Evolutionary conservation across 1,284 basidiomycete genomes (phyloP), one percentile per base, ranked within the genome.

Genomic region (Ceratobasidium sp.): DNA sequence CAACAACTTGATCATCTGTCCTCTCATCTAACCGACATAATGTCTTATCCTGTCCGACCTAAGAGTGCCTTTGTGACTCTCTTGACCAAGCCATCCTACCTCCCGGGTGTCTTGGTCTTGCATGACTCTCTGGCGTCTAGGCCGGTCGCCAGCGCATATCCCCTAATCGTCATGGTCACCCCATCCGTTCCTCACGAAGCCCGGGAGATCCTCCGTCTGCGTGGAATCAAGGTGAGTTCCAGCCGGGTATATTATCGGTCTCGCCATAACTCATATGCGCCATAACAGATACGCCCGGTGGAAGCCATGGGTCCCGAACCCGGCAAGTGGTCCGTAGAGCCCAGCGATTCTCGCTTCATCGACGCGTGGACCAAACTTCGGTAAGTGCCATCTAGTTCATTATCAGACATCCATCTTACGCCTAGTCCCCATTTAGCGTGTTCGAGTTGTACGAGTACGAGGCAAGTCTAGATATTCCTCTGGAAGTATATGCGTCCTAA

Each of bases 331-430:
- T 76, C 73, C 7, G 77, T 87, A n/a, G 74, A 81, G 13, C 77
- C 75, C 36, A 79, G 83, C 69, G 89, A 91, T 73, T 77, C 77
- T 41, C 82, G 94, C 53, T 94, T 97, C 75, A 80, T 79, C 21
- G 92, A 96, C 75, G 92, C 93, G 3, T 97, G 94, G 94, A 91
- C 90, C 1, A 97, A 97, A 77, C 78, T 97, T 60, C 84, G 88
- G 91, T 91, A 58, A 72, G 77, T 72, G 19, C n/a, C 9, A 36
- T 11, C 33, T n/a, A 7, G 3, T 8, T 27, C 36, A 29, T n/a
- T 23, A n/a, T 39, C 56, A 16, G 42, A 30, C 14, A 27, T 27
- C 3, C 13, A 25, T 46, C 68, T 67, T 11, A 60, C 52, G 36
- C 42, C 52, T 19, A 13, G 7, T 46, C 44, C 16, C 33, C 36